Base-by-base conservation (phyloP, 2,329 filamentous ascomycete genomes). In the Cercospora brassicicola region DNA sequence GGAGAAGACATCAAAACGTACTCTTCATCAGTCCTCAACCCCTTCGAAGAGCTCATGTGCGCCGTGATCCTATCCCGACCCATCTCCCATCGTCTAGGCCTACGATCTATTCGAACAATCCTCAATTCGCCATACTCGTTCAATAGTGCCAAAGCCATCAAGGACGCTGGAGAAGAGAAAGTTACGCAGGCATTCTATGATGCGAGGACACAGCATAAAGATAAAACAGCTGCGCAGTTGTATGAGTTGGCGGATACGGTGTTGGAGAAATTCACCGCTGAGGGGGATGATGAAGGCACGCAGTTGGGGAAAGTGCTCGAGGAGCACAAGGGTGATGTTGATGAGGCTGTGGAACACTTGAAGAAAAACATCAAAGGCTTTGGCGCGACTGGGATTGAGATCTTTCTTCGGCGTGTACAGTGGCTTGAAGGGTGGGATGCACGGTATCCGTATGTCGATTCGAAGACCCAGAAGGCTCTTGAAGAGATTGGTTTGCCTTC, bases 31-130 rank as follows among this genome's bases (percentile, higher is more conserved):
- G 72, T 72, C 1, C 72, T 81, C 15, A 81, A 74, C 5, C 78
- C 82, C 0, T 83, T 82, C 70, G 80, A 84, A 72, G 81, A 84
- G 68, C 78, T 84, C 1, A 72, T 83, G 30, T 79, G 78, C 65
- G 81, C 82, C 8, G 76, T 82, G 33, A 75, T 84, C 15, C 76
- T 84, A 5, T 82, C 79, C 9, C 78, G 82, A 8, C 81, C 82
- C 0, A 82, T 84, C 56, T 79, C 79, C 10, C 82, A 84, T 68
- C 76, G 74, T 28, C 77, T 84, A 0, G 82, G 82, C 11, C 74
- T 83, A 51, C 76, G 82, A 11, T 78, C 79, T 1, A 81, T 83
- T 59, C 77, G 81, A 26, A 83, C 82, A 0, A 72, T 84, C 13
- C 76, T 84, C 51, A 84, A 83, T 68, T 71, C 76, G 11, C 82